A percentile compares a stretch with the other conserved stretches of the same genome.
phyloP scores from a whole-genome alignment of 2,329 filamentous ascomycete genomes.

The Fusarium sp. region DNA sequence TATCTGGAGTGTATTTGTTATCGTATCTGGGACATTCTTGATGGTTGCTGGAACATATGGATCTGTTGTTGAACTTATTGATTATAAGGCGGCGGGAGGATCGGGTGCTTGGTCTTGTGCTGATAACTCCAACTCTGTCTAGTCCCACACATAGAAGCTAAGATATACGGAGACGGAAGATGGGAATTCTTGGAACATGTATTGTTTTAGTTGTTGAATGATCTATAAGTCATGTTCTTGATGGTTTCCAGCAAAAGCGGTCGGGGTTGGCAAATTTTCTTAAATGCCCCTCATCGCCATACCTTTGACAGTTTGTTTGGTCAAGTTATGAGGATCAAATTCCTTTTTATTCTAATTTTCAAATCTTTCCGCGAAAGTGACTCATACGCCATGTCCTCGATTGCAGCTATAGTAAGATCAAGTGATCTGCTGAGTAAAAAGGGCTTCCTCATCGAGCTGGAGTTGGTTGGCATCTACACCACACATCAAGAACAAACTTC shows the following conservation, averaged over 20 bases:
- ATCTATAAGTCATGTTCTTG: neutral
- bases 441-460: neutral
- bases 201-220: neutral
- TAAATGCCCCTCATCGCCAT: constrained; percentile 10
- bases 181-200: neutral
- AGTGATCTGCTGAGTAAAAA: constrained; percentile 11
- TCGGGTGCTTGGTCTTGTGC: constrained; percentile 60
- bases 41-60: constrained; percentile 63
- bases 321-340: neutral
- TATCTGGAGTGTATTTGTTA: constrained; percentile 24
- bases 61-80: constrained; percentile 54
- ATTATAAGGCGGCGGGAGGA: constrained; percentile 55
- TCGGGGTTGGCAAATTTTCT: constrained; percentile 38
- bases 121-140: constrained; percentile 58
- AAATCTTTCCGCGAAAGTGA: neutral
- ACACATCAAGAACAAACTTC: neutral
- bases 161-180: neutral
- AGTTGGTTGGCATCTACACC: constrained; percentile 17
- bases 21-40: constrained; percentile 52
- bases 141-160: too few relatives aligned
- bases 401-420: constrained; percentile 1
- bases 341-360: neutral
- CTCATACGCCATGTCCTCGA: neutral
- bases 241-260: constrained; percentile 30
- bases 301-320: neutral